These are phyloP conservation scores for Besnoitia besnoiti DNA, from an alignment of 169 alveolate species.

Conservation along the genomic window DNA sequence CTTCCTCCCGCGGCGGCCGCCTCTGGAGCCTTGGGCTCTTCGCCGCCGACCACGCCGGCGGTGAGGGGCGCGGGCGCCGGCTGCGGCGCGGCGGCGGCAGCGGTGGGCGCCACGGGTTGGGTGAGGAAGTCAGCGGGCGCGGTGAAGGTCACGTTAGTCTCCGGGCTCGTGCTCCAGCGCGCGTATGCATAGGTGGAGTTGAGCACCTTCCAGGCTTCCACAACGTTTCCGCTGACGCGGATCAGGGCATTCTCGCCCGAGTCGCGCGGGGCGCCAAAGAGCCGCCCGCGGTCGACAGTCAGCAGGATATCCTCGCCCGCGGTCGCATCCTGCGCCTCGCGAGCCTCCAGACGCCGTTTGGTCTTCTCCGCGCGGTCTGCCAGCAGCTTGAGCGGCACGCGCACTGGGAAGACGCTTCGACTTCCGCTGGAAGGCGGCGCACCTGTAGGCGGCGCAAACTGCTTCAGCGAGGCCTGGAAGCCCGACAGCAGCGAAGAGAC, in stretches of 20 bases:
- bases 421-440: background rate
- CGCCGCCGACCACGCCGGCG: background rate
- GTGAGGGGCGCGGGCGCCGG: background rate
- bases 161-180: constrained; percentile 5
- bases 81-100: background rate
- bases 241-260: background rate
- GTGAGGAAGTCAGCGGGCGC: background rate
- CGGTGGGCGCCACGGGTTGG: background rate
- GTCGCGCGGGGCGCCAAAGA: background rate
- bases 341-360: background rate
- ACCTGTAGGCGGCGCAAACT: constrained; percentile 2
- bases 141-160: background rate
- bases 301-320: background rate
- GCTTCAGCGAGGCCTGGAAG: background rate
- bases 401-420: background rate
- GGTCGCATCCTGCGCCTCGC: background rate
- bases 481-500: background rate
- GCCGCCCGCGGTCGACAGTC: background rate
- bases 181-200: constrained; percentile 16
- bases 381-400: background rate
- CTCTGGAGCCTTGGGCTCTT: background rate
- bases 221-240: background rate
- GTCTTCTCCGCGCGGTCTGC: background rate
- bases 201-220: background rate
- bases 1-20: background rate